Evolutionary conservation across 345 rosid species (phyloP).

Genomic region (Boechera retrofracta): DNA sequence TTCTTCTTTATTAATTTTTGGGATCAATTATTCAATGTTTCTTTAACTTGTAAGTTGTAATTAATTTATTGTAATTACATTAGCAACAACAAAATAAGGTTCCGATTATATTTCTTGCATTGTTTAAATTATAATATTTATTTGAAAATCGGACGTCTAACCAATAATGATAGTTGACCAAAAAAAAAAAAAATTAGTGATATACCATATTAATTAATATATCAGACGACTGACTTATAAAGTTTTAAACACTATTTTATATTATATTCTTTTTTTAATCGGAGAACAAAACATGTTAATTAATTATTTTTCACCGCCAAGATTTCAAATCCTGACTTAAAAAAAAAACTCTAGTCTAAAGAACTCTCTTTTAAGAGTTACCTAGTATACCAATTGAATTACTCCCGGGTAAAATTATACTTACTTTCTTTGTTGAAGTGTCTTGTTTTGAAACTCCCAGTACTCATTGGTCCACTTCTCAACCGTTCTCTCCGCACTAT

Average conservation of each 20-base stretch:
- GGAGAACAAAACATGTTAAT: not conserved
- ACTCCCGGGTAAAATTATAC: not conserved
- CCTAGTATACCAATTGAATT: not conserved
- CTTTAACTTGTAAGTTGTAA: not conserved
- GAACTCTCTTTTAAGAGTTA: not conserved
- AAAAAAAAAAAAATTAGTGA: not conserved
- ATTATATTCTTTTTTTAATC: too few relatives aligned
- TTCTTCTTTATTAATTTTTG: not conserved
- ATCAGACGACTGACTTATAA: not conserved
- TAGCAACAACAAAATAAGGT: conserved; percentile 12
- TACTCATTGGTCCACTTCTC: conserved; percentile 45
- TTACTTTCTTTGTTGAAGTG: not conserved
- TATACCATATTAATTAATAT: not conserved
- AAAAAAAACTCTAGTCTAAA: not conserved
- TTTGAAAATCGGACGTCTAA: conserved; percentile 5
- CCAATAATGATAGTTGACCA: not conserved
- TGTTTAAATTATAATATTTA: not conserved
- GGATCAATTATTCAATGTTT: not conserved
- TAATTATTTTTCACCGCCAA: not conserved
- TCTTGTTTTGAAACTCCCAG: conserved; percentile 23
- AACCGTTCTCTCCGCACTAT: conserved; percentile 37
- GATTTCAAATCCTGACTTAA: not conserved
- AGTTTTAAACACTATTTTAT: not conserved
- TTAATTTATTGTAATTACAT: not conserved
- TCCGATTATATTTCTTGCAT: not conserved